Percentiles rank a stretch among this genome's conserved stretches.
phyloP scores from a whole-genome alignment of 2,329 filamentous ascomycete species.

The Paecilomyces sp. region DNA sequence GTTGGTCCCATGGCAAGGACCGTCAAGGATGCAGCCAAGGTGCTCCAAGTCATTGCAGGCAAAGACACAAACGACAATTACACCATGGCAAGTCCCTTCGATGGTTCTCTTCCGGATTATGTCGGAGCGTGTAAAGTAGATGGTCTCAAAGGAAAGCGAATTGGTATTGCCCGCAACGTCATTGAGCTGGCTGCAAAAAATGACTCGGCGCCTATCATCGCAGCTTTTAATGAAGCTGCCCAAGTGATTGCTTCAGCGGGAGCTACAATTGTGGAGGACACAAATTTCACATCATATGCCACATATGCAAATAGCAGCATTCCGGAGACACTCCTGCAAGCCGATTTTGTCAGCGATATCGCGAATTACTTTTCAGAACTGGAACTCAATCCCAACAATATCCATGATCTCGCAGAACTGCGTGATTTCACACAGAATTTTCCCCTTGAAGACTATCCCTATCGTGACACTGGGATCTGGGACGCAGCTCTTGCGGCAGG shows the following conservation, averaged over 20 bases:
- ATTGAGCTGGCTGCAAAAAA: constrained; percentile 32
- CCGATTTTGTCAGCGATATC: constrained; percentile 55
- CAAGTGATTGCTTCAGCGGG: constrained; percentile 48
- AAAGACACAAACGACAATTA: constrained; percentile 50
- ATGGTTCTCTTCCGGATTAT: constrained; percentile 50
- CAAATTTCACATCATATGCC: constrained; percentile 51
- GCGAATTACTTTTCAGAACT: constrained; percentile 50
- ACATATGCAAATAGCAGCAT: constrained; percentile 33
- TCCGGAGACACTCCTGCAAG: constrained; percentile 40
- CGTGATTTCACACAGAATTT: constrained; percentile 49
- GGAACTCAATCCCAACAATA: constrained; percentile 49
- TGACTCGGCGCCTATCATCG: constrained; percentile 36
- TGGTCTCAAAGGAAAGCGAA: constrained; percentile 50
- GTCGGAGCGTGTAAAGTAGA: constrained; percentile 49
- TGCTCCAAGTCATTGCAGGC: constrained; percentile 54
- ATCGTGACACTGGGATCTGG: constrained; percentile 53
- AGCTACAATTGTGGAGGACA: constrained; percentile 52
- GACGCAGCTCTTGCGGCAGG: constrained; percentile 45
- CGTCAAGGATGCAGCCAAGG: constrained; percentile 51
- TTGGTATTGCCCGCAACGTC: constrained; percentile 58
- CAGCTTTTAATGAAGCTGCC: constrained; percentile 52
- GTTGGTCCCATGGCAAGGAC: constrained; percentile 53
- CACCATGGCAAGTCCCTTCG: constrained; percentile 51
- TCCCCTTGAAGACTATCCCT: constrained; percentile 52
- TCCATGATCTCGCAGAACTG: constrained; percentile 47